Conservation (phyloP, 2,329 filamentous ascomycete species). For the Paradendryphiella salina region DNA sequence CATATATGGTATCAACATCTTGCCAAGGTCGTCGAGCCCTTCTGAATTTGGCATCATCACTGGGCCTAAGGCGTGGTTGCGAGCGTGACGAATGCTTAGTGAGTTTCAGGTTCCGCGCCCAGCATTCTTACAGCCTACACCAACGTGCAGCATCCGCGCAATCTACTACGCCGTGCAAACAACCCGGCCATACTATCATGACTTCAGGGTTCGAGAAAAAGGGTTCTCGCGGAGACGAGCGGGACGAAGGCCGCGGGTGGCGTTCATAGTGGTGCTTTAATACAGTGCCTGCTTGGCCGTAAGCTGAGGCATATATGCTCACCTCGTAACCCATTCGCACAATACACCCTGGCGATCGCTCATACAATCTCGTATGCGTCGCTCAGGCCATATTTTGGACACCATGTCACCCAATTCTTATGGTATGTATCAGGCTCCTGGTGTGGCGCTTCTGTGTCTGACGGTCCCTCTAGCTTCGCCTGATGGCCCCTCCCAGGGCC, state of each 20-base stretch:
- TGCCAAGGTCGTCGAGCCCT: conserved; percentile 22
- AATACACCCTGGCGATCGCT: conserved; percentile 27
- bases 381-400: conserved; percentile 24
- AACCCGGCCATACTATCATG: conserved; percentile 21
- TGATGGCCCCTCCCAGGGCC: conserved; percentile 29
- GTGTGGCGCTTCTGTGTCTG: conserved; percentile 24
- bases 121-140: conserved; percentile 11
- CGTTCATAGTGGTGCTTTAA: conserved; percentile 38
- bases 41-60: conserved; percentile 6
- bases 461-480: conserved; percentile 34
- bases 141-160: conserved; percentile 17
- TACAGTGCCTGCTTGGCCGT: conserved; percentile 34
- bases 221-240: conserved; percentile 15
- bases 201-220: conserved; percentile 18
- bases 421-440: conserved; percentile 34
- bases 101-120: conserved; percentile 36
- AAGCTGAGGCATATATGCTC: conserved; percentile 25
- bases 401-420: conserved; percentile 40
- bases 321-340: conserved; percentile 30
- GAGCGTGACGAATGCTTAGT: conserved; percentile 28
- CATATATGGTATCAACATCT: conserved; percentile 19
- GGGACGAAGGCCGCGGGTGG: conserved; percentile 20
- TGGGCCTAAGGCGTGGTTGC: conserved; percentile 12
- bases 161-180: conserved; percentile 8
- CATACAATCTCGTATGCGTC: conserved; percentile 16